A percentile compares a stretch with the other conserved stretches of the same genome.
phyloP scores from a whole-genome alignment of 768 basidiomycete species.

The Serpula lacrymans region DNA sequence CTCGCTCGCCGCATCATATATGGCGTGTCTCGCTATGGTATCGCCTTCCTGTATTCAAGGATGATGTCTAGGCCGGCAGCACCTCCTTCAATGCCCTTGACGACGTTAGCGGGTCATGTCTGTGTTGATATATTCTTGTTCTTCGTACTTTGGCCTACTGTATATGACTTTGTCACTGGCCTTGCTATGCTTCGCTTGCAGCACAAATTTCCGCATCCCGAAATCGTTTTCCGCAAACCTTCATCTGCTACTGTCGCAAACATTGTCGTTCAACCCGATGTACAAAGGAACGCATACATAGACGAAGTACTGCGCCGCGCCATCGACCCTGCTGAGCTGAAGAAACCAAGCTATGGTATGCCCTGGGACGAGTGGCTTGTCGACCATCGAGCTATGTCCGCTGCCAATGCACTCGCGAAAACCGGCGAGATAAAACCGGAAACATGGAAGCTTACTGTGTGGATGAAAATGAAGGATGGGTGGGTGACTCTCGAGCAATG shows the following conservation, averaged over 20 bases:
- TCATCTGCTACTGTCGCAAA: conserved; percentile 22
- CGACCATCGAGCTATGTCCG: conserved; percentile 26
- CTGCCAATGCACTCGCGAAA: conserved; percentile 18
- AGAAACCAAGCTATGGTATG: conserved; percentile 18
- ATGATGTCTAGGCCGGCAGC: conserved; percentile 10
- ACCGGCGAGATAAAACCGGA: conserved; percentile 16
- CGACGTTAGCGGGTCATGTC: conserved; percentile 20
- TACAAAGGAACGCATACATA: conserved; percentile 22
- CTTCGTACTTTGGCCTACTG: conserved; percentile 19
- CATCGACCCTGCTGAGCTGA: conserved; percentile 27
- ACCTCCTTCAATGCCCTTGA: conserved; percentile 12
- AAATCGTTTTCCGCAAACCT: conserved; percentile 28
- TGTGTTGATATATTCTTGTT: conserved; percentile 24
- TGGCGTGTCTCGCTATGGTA: conserved; percentile 25
- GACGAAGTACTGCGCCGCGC: conserved; percentile 25
- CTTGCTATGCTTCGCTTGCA: conserved; percentile 17
- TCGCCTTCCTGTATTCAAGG: conserved; percentile 21
- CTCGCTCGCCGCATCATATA: conserved; percentile 18
- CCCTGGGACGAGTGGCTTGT: conserved; percentile 32
- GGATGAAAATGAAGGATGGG: conserved; percentile 27
- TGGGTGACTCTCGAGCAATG: conserved; percentile 28
- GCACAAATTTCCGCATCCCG: conserved; percentile 24
- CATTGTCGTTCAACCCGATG: conserved; percentile 18
- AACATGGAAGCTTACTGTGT: conserved; percentile 28
- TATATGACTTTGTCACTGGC: conserved; percentile 19